Conservation (phyloP, 176 grass and related monocot genomes). For the Alopecurus myosuroides region DNA sequence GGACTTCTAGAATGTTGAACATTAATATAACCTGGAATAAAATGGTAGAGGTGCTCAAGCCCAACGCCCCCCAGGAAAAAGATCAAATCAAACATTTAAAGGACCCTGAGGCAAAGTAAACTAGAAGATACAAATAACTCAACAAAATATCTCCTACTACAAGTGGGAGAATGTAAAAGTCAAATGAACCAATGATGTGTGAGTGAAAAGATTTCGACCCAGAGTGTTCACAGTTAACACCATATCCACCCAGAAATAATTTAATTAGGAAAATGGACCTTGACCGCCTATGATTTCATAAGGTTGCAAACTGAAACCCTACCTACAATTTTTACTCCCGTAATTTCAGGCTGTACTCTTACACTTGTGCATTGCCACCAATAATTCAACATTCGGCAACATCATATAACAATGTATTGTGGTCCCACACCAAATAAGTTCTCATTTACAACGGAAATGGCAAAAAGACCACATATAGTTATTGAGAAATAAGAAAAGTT, state of each 20-base stretch:
- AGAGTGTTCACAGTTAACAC: neutral
- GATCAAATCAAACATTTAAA: neutral
- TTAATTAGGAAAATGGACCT: neutral
- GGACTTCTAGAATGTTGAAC: neutral
- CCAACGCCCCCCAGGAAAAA: neutral
- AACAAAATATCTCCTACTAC: neutral
- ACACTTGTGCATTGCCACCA: neutral
- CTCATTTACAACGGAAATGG: neutral
- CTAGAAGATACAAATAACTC: neutral
- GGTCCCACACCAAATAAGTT: neutral
- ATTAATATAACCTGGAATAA: neutral
- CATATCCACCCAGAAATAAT: neutral
- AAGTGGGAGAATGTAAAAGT: neutral
- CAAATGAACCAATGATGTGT: neutral
- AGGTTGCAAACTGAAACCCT: neutral
- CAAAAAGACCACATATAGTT: neutral
- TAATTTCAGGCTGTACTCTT: neutral
- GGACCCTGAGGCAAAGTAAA: neutral
- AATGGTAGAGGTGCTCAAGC: neutral
- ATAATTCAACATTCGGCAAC: neutral
- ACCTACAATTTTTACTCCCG: neutral
- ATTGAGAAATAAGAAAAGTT: slow-evolving; percentile 28
- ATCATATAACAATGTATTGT: neutral
- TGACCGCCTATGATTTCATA: neutral
- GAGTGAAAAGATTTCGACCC: neutral